Percentiles rank a stretch among this genome's conserved stretches.
Evolutionary conservation across 345 rosid genomes (phyloP).

Genomic region (Populus tremula): DNA sequence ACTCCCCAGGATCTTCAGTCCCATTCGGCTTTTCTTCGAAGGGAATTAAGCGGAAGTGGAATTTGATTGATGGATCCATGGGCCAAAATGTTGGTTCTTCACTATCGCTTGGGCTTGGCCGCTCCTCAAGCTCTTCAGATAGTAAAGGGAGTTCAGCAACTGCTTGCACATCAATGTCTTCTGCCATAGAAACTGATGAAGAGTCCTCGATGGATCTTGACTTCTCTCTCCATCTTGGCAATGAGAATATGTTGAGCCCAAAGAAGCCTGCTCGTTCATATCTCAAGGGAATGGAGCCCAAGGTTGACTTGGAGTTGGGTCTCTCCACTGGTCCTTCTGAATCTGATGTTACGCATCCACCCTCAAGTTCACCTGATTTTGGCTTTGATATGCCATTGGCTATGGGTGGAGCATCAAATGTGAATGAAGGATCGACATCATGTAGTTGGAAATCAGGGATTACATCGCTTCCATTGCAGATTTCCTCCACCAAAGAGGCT

Average conservation of each 20-base stretch:
- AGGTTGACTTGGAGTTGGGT: constrained; percentile 72
- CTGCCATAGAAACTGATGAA: constrained; percentile 83
- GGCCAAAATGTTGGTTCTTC: constrained; percentile 52
- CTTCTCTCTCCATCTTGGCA: constrained; percentile 78
- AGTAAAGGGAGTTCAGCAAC: constrained; percentile 85
- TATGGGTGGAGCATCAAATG: constrained; percentile 27
- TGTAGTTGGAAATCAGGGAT: constrained; percentile 39
- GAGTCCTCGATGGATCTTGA: constrained; percentile 86
- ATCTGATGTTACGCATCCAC: constrained; percentile 64
- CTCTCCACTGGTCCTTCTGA: constrained; percentile 64
- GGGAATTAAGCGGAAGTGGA: constrained; percentile 79
- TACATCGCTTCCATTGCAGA: constrained; percentile 38
- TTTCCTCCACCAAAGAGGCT: constrained; percentile 35
- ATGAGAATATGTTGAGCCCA: constrained; percentile 43
- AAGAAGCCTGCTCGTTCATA: constrained; percentile 37
- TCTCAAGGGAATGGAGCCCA: constrained; percentile 41
- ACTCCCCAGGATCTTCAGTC: constrained; percentile 55
- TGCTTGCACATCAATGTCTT: constrained; percentile 64
- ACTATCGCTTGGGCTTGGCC: constrained; percentile 70
- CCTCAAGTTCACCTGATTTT: constrained; percentile 34
- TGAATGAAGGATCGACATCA: constrained; percentile 54
- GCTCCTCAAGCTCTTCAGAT: constrained; percentile 78
- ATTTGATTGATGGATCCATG: constrained; percentile 43
- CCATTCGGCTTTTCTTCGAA: constrained; percentile 36
- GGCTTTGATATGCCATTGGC: constrained; percentile 39